Evolutionary conservation across 2,329 filamentous ascomycete genomes (phyloP).

Genomic region (Neonectria coccinea): DNA sequence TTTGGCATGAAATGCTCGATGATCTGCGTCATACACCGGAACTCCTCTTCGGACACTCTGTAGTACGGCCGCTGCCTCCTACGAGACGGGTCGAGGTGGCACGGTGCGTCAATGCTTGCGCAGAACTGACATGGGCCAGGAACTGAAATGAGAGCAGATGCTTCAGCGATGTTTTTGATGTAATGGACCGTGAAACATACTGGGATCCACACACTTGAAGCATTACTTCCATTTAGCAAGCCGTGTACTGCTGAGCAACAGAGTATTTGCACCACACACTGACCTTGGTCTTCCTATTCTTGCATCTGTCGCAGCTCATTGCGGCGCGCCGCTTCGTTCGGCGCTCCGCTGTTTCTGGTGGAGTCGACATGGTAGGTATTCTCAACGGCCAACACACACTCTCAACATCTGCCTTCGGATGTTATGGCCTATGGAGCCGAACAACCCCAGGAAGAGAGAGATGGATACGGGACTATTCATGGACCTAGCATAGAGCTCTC

Average conservation of each 20-base stretch:
- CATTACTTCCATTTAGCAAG: not conserved
- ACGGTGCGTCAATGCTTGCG: constrained; percentile 24
- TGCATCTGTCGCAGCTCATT: constrained; percentile 29
- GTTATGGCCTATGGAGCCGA: not conserved
- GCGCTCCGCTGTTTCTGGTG: constrained; percentile 9
- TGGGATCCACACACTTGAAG: constrained; percentile 24
- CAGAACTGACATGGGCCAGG: constrained; percentile 28
- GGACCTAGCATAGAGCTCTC: not conserved
- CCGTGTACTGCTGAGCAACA: not conserved
- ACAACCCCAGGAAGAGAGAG: not conserved
- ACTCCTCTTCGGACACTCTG: constrained; percentile 24
- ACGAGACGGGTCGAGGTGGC: constrained; percentile 22
- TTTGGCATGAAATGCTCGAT: constrained; percentile 26
- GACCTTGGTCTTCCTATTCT: constrained; percentile 25
- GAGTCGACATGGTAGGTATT: constrained; percentile 16
- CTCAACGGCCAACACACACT: not conserved
- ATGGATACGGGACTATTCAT: not conserved
- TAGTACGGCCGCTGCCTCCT: constrained; percentile 28
- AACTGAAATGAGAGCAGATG: constrained; percentile 4
- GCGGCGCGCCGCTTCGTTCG: constrained; percentile 23
- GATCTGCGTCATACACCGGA: constrained; percentile 28
- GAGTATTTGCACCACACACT: not conserved
- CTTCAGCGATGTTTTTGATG: not conserved
- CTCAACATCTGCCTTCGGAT: constrained; percentile 4
- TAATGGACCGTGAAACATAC: constrained; percentile 6